Conservation (phyloP, 2,329 filamentous ascomycete species). For the Metarhizium humberi region DNA sequence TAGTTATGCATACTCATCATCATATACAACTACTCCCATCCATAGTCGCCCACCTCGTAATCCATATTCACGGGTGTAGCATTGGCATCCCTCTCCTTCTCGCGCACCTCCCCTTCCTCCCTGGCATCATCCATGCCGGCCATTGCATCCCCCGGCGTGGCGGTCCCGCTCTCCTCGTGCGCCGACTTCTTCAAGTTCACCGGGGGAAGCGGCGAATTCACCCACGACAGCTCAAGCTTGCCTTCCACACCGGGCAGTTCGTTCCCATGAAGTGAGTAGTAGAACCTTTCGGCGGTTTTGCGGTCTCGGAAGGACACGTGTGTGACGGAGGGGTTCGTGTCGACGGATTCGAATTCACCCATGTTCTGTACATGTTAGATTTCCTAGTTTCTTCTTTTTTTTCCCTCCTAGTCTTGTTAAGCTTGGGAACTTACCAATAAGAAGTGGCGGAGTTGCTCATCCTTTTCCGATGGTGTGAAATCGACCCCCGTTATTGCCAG, state of each 20-base stretch:
- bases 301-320: slow-evolving; percentile 57
- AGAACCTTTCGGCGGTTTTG: slow-evolving; percentile 62
- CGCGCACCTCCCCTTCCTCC: slow-evolving; percentile 14
- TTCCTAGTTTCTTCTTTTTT: background rate
- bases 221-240: slow-evolving; percentile 59
- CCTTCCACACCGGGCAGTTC: slow-evolving; percentile 53
- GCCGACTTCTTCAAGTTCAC: slow-evolving; percentile 8
- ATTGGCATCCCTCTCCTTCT: slow-evolving; percentile 11
- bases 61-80: slow-evolving; percentile 35
- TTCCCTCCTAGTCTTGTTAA: no score
- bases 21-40: slow-evolving; percentile 25
- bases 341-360: slow-evolving; percentile 52
- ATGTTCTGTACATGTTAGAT: slow-evolving; percentile 36
- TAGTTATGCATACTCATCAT: no score
- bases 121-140: slow-evolving; percentile 13
- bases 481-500: slow-evolving; percentile 56
- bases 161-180: background rate
- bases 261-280: slow-evolving; percentile 45
- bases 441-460: slow-evolving; percentile 63
- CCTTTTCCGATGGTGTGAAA: slow-evolving; percentile 51
- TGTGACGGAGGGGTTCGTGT: slow-evolving; percentile 35
- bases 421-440: slow-evolving; percentile 45
- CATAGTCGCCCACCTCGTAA: slow-evolving; percentile 43
- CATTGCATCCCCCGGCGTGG: slow-evolving; percentile 16
- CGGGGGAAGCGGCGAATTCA: slow-evolving; percentile 20